Evolutionary conservation across 495 filamentous ascomycete species (phyloP), one percentile per base, ranked within the genome.

Genomic region (Talaromyces nanjingensis): DNA sequence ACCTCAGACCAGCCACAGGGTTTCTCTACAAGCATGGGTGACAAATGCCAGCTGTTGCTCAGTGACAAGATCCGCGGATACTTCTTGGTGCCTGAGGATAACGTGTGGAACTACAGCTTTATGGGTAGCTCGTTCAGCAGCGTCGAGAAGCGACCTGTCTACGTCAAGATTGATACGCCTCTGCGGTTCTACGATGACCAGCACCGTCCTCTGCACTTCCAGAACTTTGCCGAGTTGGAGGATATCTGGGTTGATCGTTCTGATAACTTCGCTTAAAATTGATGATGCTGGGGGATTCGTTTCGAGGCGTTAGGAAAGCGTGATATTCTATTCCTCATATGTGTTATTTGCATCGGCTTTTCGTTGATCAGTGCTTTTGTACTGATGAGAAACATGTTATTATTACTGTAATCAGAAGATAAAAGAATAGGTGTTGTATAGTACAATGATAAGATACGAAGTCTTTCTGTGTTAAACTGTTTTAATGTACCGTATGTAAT

Each of bases 101-200:
- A 88, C 54, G 82, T 90, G 25, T 99, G 96, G 96, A 99, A 99
- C 76, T 99, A 96, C 75, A 94, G 89, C 73, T 98, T 98, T 80
- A 93, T 97, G 87, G 94, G 94, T 45, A 91, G 88, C 64, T 85
- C 85, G 16, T 99, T 97, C 72, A 86, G 86, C 54, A 86, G 84
- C 20, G 81, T 96, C 60, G 93, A 97, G 81, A 97, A 96, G 86
- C 92, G 90, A 75, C 81, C 87, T 31, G 84, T 94, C 58, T 87
- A 91, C 71, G 93, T 97, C 64, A 94, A 93, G 82, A 86, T 99
- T 65, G 96, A 98, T 79, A 92, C 89, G 24, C 96, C 96, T 24
- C 68, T 89, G 63, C 68, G 86, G 9, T 99, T 97, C 80, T 99
- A 99, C 79, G 91, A 88, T 71, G 92, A 93, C 70, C 85, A 91